Base-by-base conservation (phyloP, 2,329 filamentous ascomycete species). In the Microsporum canis region DNA sequence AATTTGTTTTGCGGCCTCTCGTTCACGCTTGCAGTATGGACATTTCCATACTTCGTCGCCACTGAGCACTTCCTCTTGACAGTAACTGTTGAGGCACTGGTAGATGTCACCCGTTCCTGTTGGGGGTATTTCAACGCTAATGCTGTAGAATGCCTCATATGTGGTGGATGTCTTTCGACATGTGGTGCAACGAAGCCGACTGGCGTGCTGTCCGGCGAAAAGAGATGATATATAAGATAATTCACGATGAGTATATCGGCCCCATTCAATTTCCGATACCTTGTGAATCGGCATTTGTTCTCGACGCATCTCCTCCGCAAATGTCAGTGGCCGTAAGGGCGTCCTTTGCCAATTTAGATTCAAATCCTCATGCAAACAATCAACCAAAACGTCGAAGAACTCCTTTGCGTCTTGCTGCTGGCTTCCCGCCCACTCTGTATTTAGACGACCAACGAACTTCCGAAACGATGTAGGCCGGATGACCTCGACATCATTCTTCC, bases 341-440 rank as follows among this genome's bases (percentile, higher is more conserved):
- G 76, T 78, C 59, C 80, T 77, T 63, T 83, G 78, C 77, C 84
- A 88, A 34, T 82, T 80, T 5, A 80, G 74, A 71, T 96, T 95
- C 3, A 95, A 85, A 73, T 99, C 94, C 70, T 94, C 88, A 67
- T 92, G 87, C 10, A 97, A 79, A 65, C 88, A 86, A 59, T 89
- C 85, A 41, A 95, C 80, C 31, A 96, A 73, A 69, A 95, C 96
- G 53, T 85, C 84, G 66, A 92, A 85, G 66, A 95, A 95, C 68
- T 97, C 94, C 65, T 91, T 88, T 1, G 91, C 88, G 69, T 99
- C 94, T 74, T 97, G 94, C 71, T 97, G 92, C 57, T 84, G 78
- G 29, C 80, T 79, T 45, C 89, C 86, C 12, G 86, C 88, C 77
- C 91, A 94, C 66, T 83, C 80, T 5, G 82, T 79, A 62, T 83